phyloP scores from a whole-genome alignment of 129 eudicot genomes.

The Flaveria trinervia region DNA sequence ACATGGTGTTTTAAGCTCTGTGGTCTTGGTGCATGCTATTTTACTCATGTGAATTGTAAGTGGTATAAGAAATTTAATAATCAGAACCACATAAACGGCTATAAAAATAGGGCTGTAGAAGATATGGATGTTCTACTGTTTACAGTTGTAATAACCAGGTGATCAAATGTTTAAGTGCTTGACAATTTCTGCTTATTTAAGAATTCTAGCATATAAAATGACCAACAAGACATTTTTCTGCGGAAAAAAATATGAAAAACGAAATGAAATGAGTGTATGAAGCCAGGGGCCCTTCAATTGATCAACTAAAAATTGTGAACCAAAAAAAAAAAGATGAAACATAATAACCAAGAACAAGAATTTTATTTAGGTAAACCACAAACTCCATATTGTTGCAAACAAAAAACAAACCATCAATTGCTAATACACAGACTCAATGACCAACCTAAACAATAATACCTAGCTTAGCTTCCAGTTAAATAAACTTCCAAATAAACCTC shows the following conservation, averaged over 20 bases:
- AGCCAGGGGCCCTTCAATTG: too few species aligned
- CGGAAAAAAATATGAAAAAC: neutral
- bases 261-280: neutral
- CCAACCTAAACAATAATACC: too few species aligned
- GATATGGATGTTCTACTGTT: neutral
- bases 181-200: conserved; percentile 1
- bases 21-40: neutral
- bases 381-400: too few species aligned
- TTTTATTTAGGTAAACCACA: too few species aligned
- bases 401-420: too few species aligned
- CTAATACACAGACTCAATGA: too few species aligned
- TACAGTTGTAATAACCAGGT: neutral
- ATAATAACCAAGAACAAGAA: too few species aligned
- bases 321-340: too few species aligned
- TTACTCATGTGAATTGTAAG: neutral
- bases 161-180: neutral
- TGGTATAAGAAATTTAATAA: neutral
- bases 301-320: too few species aligned
- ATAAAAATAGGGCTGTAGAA: neutral
- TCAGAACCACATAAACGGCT: neutral
- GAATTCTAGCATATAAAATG: neutral
- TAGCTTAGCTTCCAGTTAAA: too few species aligned
- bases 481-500: too few species aligned
- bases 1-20: neutral
- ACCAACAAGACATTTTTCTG: neutral